Evolutionary conservation across 1,284 basidiomycete species (phyloP), one percentile per base, ranked within the genome.

Genomic region (Rhodotorula sp.): DNA sequence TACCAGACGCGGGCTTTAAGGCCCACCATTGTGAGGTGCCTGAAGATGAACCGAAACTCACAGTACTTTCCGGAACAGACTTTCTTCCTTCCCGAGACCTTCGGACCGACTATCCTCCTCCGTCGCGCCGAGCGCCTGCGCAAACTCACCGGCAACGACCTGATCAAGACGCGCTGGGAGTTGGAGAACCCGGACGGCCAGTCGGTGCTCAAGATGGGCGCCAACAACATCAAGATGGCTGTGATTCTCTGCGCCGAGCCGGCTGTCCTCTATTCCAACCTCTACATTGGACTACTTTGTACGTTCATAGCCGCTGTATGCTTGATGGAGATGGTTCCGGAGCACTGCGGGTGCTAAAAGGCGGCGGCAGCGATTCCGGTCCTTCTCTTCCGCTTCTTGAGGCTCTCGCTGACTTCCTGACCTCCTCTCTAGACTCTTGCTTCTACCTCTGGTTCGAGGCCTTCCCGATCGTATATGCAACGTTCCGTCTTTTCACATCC

Each of bases 11-110:
- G 28, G 28, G 28, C 28, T 3, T 28, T 28, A 28, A 28, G 28
- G 28, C 28, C 28, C 28, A 28, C 28, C 28, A 28, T 2, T 3
- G 28, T 28, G 28, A 28, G 28, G 28, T 28, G 28, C 28, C 28
- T 28, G 28, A 28, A 3, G 28, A 28, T 28, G 28, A 28, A 43
- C 14, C 12, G 38, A 2, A 43, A 8, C 38, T 43, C 10, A 43
- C 12, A 8, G 19, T 15, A 8, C 48, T 34, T 38, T 8, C 31
- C 45, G 21, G 48, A 3, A 14, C 64, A 72, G 65, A 67, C 68
- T 62, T 64, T 82, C 59, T 67, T 74, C 66, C 70, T 80, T 8
- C 81, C 82, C 26, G 82, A 83, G 70, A 83, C 82, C 5, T 77
- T 77, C 16, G 71, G 72, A 4, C 59, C 77, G 54, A 83, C 80